Conservation (phyloP, 2,329 filamentous ascomycete species). For the Microascus cirrosus region DNA sequence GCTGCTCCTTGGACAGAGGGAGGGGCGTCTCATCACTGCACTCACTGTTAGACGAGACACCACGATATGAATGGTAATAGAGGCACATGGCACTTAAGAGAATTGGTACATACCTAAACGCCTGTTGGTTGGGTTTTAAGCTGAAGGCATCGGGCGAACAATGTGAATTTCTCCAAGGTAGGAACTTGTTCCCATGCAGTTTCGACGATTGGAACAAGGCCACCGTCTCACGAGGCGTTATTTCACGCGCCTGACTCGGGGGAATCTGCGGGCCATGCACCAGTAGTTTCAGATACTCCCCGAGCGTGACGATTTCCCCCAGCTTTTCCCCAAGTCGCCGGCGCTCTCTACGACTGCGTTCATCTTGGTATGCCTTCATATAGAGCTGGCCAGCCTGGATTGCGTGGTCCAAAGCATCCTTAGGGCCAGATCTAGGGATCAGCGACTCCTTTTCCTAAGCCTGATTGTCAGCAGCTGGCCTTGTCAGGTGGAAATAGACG, state of each 20-base stretch:
- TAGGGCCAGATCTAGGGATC: constrained; percentile 19
- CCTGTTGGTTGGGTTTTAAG: constrained; percentile 29
- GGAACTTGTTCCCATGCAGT: constrained; percentile 74
- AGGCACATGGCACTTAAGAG: background rate
- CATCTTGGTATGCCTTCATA: constrained; percentile 60
- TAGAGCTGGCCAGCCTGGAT: constrained; percentile 72
- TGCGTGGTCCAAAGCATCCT: constrained; percentile 60
- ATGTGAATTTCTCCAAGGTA: constrained; percentile 62
- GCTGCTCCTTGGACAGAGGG: constrained; percentile 63
- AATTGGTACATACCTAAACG: constrained; percentile 48
- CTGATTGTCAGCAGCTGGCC: background rate
- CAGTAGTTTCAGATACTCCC: constrained; percentile 62
- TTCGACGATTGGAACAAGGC: constrained; percentile 68
- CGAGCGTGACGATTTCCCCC: constrained; percentile 56
- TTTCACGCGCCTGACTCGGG: constrained; percentile 39
- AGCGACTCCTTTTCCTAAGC: constrained; percentile 25
- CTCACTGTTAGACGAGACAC: constrained; percentile 10
- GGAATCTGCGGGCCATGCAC: constrained; percentile 14
- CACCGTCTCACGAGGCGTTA: constrained; percentile 62
- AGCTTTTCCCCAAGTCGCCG: constrained; percentile 57
- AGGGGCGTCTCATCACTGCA: constrained; percentile 57
- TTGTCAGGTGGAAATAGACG: background rate
- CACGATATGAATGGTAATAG: background rate
- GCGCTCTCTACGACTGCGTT: constrained; percentile 51
- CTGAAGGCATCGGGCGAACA: constrained; percentile 53